Conservation (phyloP, 2,329 filamentous ascomycete species). For the Stachybotrys chlorohalonatus region DNA sequence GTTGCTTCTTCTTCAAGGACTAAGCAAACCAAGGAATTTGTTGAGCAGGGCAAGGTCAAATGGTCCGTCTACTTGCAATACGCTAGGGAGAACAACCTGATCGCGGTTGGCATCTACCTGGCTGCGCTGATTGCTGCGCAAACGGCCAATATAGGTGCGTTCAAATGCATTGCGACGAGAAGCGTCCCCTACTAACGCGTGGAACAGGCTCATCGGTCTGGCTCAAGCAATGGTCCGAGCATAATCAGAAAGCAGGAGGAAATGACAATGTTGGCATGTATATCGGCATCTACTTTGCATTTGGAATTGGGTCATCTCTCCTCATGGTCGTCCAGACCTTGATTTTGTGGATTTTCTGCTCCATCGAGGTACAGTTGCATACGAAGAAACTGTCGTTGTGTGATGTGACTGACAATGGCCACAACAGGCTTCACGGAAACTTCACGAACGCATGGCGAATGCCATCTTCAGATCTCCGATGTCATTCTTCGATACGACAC, state of each 20-base stretch:
- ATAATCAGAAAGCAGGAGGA: constrained; percentile 55
- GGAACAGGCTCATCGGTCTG: constrained; percentile 69
- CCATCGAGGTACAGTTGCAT: constrained; percentile 67
- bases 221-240: constrained; percentile 88
- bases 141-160: constrained; percentile 66
- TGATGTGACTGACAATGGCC: constrained; percentile 3
- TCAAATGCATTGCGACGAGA: no score
- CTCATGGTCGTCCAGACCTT: constrained; percentile 87
- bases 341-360: constrained; percentile 98
- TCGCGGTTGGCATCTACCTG: constrained; percentile 75
- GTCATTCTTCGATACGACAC: constrained; percentile 98
- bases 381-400: not conserved
- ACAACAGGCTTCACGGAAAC: constrained; percentile 73
- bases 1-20: constrained; percentile 63
- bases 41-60: constrained; percentile 95
- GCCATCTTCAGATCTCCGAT: constrained; percentile 97
- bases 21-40: constrained; percentile 77
- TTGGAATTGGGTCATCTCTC: constrained; percentile 78
- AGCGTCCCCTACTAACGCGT: not conserved
- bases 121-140: constrained; percentile 71
- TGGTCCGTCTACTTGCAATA: constrained; percentile 91
- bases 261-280: constrained; percentile 81
- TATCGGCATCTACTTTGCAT: constrained; percentile 90
- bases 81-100: constrained; percentile 84
- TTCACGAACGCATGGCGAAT: constrained; percentile 95